These are phyloP conservation scores for Truncatella angustata DNA, from an alignment of 2,329 filamentous ascomycete species.

Conservation along the genomic window DNA sequence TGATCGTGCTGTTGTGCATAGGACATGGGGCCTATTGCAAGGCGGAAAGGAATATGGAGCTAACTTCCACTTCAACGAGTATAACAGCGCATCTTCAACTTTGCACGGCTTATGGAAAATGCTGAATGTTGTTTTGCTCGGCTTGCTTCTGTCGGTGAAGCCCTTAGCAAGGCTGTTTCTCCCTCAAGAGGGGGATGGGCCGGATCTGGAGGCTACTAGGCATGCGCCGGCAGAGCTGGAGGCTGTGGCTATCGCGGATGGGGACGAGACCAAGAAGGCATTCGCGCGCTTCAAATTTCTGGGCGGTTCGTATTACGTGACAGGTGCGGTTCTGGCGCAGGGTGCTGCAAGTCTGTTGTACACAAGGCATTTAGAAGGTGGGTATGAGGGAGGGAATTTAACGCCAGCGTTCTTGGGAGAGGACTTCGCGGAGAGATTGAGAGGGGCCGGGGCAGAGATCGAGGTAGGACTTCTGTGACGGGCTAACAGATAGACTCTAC, in stretches of 20 bases:
- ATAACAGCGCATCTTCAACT: constrained; percentile 14
- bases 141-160: constrained; percentile 3
- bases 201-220: constrained; percentile 15
- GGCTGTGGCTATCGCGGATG: constrained; percentile 17
- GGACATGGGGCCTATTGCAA: constrained; percentile 20
- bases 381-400: constrained; percentile 15
- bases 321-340: constrained; percentile 17
- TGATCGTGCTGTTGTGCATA: constrained; percentile 17
- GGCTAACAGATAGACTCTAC: too few relatives aligned
- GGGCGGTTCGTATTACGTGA: constrained; percentile 16
- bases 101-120: constrained; percentile 9
- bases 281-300: constrained; percentile 17
- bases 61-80: constrained; percentile 20
- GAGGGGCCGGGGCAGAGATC: constrained; percentile 12
- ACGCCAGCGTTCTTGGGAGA: constrained; percentile 18
- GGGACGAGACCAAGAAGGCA: neutral
- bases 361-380: constrained; percentile 13
- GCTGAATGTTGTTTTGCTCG: constrained; percentile 6
- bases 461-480: constrained; percentile 13
- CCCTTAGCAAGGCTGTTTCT: constrained; percentile 11
- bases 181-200: constrained; percentile 17
- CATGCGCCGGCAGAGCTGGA: constrained; percentile 13
- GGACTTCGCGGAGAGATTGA: constrained; percentile 14
- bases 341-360: constrained; percentile 20
- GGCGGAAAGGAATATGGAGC: constrained; percentile 15